These are phyloP conservation scores for Medicago arabica DNA, from an alignment of 306 rosid species.

Conservation along the genomic window DNA sequence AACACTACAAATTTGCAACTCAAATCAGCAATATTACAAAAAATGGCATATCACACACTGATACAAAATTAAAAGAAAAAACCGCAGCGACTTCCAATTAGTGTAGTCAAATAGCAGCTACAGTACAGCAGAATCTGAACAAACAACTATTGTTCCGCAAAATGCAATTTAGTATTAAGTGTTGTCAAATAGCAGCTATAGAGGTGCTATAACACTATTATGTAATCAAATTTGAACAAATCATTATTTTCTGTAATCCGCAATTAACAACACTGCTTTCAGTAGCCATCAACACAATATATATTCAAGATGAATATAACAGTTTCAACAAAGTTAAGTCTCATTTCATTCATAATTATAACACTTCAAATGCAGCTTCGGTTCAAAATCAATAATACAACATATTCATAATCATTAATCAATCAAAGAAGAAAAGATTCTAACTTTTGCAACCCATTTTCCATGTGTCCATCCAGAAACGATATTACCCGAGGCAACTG, in stretches of 20 bases:
- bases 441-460: slow-evolving; percentile 79
- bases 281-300: slow-evolving; percentile 10
- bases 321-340: background rate
- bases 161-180: background rate
- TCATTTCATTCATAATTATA: background rate
- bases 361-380: background rate
- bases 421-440: slow-evolving; percentile 30
- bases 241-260: background rate
- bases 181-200: background rate
- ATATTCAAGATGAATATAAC: slow-evolving; percentile 23
- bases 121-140: background rate
- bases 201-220: background rate
- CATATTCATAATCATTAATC: background rate
- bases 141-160: background rate
- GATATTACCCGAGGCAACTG: slow-evolving; percentile 90
- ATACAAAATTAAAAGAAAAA: slow-evolving; percentile 12
- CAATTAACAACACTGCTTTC: too few species aligned
- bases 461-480: slow-evolving; percentile 83
- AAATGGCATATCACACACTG: slow-evolving; percentile 14
- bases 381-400: background rate
- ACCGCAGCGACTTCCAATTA: background rate
- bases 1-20: slow-evolving; percentile 56
- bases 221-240: background rate
- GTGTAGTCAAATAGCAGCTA: background rate
- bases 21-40: slow-evolving; percentile 38